phyloP scores from a whole-genome alignment of 2,329 filamentous ascomycete genomes.

The Elsinoe necatrix region DNA sequence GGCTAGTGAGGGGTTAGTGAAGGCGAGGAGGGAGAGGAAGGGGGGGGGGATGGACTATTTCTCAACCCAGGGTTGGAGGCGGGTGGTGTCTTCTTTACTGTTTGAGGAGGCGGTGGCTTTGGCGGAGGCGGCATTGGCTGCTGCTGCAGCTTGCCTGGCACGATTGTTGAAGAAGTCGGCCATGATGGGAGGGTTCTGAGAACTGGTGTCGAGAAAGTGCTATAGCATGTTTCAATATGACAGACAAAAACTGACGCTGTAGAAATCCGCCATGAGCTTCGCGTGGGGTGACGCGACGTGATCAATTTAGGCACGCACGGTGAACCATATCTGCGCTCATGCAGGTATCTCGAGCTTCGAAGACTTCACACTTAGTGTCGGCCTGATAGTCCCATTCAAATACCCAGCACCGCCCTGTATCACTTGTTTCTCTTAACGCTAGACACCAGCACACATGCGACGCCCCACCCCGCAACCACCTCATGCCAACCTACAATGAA shows the following conservation, averaged over 20 bases:
- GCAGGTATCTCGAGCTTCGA: neutral
- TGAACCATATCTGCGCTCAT: neutral
- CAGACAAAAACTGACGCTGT: neutral
- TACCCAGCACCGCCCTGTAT: neutral
- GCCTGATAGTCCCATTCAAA: neutral
- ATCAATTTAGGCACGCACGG: conserved; percentile 10
- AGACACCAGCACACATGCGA: neutral
- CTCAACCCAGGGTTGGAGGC: conserved; percentile 91
- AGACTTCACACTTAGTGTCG: neutral
- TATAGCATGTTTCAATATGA: neutral
- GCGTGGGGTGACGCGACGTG: conserved; percentile 12
- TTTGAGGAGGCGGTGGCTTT: conserved; percentile 50
- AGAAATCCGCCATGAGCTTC: neutral
- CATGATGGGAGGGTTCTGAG: conserved; percentile 44
- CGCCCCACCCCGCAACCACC: neutral
- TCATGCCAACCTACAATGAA: neutral
- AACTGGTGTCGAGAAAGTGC: neutral
- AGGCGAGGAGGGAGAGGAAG: conserved; percentile 1
- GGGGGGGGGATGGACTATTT: conserved; percentile 66
- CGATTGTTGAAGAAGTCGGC: conserved; percentile 94
- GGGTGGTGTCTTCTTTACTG: conserved; percentile 48
- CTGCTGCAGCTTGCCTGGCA: conserved; percentile 64
- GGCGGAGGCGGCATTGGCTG: conserved; percentile 57
- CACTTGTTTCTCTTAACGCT: neutral
- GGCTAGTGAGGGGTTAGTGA: conserved; percentile 46